Evolutionary conservation across 139 green algal genomes (phyloP).

Genomic region (Closterium sp.): DNA sequence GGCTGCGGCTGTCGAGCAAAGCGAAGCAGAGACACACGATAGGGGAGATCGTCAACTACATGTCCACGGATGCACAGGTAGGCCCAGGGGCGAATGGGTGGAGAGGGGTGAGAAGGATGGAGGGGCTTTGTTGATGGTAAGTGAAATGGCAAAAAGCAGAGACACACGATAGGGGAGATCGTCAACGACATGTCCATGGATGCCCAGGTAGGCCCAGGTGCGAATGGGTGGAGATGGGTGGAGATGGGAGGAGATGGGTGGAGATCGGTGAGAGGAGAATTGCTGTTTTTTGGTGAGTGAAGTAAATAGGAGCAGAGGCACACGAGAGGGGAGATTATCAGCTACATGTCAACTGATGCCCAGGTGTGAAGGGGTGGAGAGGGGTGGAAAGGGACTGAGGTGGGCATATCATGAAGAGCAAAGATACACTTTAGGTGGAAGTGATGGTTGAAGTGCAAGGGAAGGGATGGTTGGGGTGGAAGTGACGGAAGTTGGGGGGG

Average conservation of each 20-base stretch:
- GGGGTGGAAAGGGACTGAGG: no score
- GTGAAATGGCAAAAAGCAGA: constrained; percentile 1
- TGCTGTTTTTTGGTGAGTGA: no score
- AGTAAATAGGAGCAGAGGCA: no score
- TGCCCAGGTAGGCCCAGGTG: neutral
- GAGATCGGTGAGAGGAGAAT: neutral
- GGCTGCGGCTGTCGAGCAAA: constrained; percentile 3
- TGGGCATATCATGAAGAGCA: no score
- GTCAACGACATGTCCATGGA: constrained; percentile 18
- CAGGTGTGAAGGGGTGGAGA: neutral
- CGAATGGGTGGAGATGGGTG: no score
- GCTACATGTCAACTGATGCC: constrained; percentile 9
- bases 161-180: constrained; percentile 6
- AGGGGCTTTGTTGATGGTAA: no score
- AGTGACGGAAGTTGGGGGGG: no score
- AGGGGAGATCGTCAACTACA: constrained; percentile 22
- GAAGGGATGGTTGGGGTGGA: no score
- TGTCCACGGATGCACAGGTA: constrained; percentile 16
- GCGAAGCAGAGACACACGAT: constrained; percentile 3
- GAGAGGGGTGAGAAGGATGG: no score
- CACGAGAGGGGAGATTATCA: constrained; percentile 1
- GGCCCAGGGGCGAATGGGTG: neutral
- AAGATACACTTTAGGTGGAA: no score
- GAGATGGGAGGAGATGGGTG: no score
- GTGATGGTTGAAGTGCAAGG: no score